Percentiles rank a stretch among this genome's conserved stretches.
phyloP scores from a whole-genome alignment of 768 basidiomycete genomes.

The Calocera cornea region DNA sequence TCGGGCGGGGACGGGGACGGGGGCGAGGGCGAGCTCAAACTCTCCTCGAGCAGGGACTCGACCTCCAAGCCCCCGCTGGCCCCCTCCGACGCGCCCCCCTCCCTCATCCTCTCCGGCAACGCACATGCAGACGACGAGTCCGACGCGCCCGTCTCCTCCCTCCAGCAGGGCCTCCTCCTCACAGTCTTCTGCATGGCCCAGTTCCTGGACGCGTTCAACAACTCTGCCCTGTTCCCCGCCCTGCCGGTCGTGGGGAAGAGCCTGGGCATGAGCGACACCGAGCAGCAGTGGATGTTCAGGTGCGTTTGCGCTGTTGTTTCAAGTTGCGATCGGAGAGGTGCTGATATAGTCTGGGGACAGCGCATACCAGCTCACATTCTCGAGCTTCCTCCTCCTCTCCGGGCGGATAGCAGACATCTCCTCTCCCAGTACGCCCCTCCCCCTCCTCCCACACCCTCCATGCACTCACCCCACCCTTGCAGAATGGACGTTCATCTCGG shows the following conservation, averaged over 20 bases:
- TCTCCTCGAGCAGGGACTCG: too few relatives aligned
- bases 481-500: conserved; percentile 31
- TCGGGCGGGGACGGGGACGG: too few relatives aligned
- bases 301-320: too few relatives aligned
- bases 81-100: background rate
- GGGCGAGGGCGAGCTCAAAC: too few relatives aligned
- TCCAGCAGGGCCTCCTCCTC: conserved; percentile 24
- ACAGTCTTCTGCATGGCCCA: conserved; percentile 30
- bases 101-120: background rate
- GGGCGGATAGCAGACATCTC: conserved; percentile 3
- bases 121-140: background rate
- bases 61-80: too few relatives aligned
- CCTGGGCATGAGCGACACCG: background rate
- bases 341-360: conserved; percentile 15
- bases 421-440: background rate
- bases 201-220: conserved; percentile 35
- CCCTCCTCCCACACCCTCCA: background rate
- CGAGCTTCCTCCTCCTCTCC: conserved; percentile 30
- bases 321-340: too few relatives aligned
- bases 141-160: conserved; percentile 11
- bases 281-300: conserved; percentile 4
- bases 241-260: conserved; percentile 24
- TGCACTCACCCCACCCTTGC: too few relatives aligned
- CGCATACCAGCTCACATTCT: conserved; percentile 33
- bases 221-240: conserved; percentile 30